Evolutionary conservation across 768 basidiomycete genomes (phyloP).

Genomic region (Tulasnella sp.): DNA sequence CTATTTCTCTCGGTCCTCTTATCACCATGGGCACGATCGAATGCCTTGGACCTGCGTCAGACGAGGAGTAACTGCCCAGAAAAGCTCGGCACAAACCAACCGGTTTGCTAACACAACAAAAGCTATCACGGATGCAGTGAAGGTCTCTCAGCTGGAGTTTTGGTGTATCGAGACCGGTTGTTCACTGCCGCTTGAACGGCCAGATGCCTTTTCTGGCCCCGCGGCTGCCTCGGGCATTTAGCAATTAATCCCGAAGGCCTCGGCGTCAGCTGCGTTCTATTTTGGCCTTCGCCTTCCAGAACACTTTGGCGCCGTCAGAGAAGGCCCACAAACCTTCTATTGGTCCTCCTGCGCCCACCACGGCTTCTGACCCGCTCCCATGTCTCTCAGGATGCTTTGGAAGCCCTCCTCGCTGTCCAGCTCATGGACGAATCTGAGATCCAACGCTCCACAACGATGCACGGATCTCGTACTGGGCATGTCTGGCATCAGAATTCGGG

Average conservation of each 20-base stretch:
- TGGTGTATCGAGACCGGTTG: neutral
- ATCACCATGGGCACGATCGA: no score
- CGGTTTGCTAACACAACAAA: neutral
- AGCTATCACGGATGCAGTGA: neutral
- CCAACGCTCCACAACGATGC: neutral
- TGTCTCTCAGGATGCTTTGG: neutral
- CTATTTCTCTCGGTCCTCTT: no score
- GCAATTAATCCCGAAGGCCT: neutral
- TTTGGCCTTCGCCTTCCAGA: neutral
- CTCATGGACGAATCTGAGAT: neutral
- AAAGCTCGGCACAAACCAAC: neutral
- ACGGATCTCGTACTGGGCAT: neutral
- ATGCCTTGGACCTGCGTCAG: no score
- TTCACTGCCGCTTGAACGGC: neutral
- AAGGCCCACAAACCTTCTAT: conserved; percentile 1
- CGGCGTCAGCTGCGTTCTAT: neutral
- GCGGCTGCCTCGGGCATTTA: neutral
- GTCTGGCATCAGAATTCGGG: neutral
- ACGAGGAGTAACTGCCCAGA: neutral
- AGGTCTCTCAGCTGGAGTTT: neutral
- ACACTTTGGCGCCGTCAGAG: conserved; percentile 3
- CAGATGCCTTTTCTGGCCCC: neutral
- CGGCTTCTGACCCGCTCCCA: neutral
- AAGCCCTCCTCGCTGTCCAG: neutral
- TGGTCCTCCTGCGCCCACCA: neutral